These are phyloP conservation scores for Ceratocystis diversiconidia DNA, from an alignment of 2,329 filamentous ascomycete genomes.

Conservation along the genomic window DNA sequence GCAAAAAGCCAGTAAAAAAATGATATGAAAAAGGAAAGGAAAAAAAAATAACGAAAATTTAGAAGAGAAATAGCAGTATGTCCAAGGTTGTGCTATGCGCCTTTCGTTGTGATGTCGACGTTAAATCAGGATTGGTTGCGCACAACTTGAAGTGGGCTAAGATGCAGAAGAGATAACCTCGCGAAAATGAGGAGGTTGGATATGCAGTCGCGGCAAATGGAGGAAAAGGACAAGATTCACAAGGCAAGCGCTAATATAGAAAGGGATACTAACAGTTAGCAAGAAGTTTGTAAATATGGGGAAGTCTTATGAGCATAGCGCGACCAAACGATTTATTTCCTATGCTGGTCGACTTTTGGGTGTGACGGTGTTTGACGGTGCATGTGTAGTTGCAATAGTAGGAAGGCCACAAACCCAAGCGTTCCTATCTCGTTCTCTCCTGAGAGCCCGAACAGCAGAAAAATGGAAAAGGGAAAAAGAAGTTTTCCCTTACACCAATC, in stretches of 20 bases:
- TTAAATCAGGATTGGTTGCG: not conserved
- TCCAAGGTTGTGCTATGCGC: not conserved
- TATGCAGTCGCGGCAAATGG: not conserved
- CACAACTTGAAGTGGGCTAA: not conserved
- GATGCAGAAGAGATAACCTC: not conserved
- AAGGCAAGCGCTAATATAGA: not conserved
- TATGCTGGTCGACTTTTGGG: too few relatives aligned
- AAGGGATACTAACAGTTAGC: not conserved
- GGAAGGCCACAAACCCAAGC: not conserved
- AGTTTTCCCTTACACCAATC: not conserved
- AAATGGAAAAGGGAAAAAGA: not conserved
- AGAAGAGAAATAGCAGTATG: not conserved
- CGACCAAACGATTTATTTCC: too few relatives aligned
- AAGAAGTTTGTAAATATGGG: not conserved
- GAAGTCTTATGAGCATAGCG: too few relatives aligned
- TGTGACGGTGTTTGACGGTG: not conserved
- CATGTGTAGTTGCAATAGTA: not conserved
- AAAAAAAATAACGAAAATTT: not conserved
- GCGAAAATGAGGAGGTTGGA: conserved; percentile 1
- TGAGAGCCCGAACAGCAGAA: not conserved
- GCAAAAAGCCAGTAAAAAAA: not conserved
- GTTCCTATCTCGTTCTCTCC: not conserved
- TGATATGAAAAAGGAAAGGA: not conserved
- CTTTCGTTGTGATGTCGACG: not conserved
- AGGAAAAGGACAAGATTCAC: not conserved